A percentile compares a stretch with the other conserved stretches of the same genome.
These are phyloP conservation scores for Lasiosphaeria ovina DNA, from an alignment of 495 filamentous ascomycete species.

Conservation along the genomic window DNA sequence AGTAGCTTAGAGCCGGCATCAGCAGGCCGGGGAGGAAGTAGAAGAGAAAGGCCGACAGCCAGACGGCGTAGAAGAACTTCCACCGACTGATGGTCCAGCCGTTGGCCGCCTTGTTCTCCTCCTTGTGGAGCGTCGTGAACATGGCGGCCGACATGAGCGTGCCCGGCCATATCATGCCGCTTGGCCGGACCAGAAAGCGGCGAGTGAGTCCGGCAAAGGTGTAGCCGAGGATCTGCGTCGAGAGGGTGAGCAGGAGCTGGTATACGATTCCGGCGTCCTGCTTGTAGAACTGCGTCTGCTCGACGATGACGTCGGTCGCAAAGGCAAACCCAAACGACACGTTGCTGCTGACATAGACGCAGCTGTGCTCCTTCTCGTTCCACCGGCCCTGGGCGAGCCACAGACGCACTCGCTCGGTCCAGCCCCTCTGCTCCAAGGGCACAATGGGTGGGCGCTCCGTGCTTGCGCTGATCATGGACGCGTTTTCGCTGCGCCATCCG, in stretches of 20 bases:
- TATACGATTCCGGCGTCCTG: conserved; percentile 72
- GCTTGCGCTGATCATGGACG: conserved; percentile 15
- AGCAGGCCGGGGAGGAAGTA: conserved; percentile 86
- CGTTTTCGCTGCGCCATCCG: conserved; percentile 40
- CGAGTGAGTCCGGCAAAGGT: conserved; percentile 76
- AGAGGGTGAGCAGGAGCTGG: conserved; percentile 76
- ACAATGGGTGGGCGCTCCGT: conserved; percentile 14
- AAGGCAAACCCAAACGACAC: conserved; percentile 90
- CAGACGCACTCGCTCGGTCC: conserved; percentile 50
- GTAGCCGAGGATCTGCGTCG: conserved; percentile 82
- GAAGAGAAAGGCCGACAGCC: conserved; percentile 63
- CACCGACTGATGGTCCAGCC: conserved; percentile 80
- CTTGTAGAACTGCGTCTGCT: conserved; percentile 84
- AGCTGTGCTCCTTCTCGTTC: conserved; percentile 86
- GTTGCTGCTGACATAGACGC: conserved; percentile 85
- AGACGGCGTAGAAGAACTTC: conserved; percentile 78
- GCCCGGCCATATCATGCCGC: conserved; percentile 90
- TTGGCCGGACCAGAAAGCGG: conserved; percentile 76
- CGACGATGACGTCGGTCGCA: conserved; percentile 80
- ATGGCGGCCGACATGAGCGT: conserved; percentile 85
- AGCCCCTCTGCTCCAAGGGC: conserved; percentile 27
- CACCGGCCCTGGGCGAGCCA: conserved; percentile 79
- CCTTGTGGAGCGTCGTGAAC: conserved; percentile 81
- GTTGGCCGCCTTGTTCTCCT: conserved; percentile 74
- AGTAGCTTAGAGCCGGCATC: conserved; percentile 84